Conservation (phyloP, 2,329 filamentous ascomycete species). For the Furcasterigmium sp. region DNA sequence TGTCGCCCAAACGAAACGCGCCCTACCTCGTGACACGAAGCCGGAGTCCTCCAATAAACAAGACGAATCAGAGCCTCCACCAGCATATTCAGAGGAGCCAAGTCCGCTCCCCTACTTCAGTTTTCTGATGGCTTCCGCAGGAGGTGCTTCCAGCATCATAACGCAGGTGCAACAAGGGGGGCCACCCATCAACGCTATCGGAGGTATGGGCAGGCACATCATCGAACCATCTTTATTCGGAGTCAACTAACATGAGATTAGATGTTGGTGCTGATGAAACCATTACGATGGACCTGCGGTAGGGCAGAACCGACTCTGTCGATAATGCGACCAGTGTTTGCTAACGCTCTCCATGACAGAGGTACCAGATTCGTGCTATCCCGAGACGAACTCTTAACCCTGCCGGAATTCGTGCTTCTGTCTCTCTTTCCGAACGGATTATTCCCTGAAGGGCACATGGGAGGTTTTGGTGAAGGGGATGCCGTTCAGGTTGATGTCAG, state of each 20-base stretch:
- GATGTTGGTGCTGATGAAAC: constrained; percentile 88
- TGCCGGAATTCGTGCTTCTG: constrained; percentile 93
- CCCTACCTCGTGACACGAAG: constrained; percentile 77
- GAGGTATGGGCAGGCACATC: constrained; percentile 52
- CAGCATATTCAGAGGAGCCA: constrained; percentile 90
- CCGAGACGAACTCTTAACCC: constrained; percentile 86
- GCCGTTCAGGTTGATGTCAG: constrained; percentile 96
- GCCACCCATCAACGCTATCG: constrained; percentile 81
- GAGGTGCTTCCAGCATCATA: constrained; percentile 96
- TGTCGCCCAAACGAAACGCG: constrained; percentile 74
- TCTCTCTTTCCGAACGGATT: constrained; percentile 99
- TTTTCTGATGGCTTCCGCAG: constrained; percentile 97
- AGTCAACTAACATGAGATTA: constrained; percentile 20
- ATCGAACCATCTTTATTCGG: neutral
- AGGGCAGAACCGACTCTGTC: constrained; percentile 27
- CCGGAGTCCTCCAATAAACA: constrained; percentile 68
- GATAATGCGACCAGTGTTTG: no score
- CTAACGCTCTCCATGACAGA: constrained; percentile 40
- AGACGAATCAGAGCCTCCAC: constrained; percentile 86
- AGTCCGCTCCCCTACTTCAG: constrained; percentile 89
- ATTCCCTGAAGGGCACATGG: constrained; percentile 94
- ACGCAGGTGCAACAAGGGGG: constrained; percentile 96
- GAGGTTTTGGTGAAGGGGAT: constrained; percentile 85
- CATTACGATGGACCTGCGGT: constrained; percentile 92
- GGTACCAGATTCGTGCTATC: constrained; percentile 92